Conservation (phyloP, 352 stramenopile genomes). For the Pythium angustatum region DNA sequence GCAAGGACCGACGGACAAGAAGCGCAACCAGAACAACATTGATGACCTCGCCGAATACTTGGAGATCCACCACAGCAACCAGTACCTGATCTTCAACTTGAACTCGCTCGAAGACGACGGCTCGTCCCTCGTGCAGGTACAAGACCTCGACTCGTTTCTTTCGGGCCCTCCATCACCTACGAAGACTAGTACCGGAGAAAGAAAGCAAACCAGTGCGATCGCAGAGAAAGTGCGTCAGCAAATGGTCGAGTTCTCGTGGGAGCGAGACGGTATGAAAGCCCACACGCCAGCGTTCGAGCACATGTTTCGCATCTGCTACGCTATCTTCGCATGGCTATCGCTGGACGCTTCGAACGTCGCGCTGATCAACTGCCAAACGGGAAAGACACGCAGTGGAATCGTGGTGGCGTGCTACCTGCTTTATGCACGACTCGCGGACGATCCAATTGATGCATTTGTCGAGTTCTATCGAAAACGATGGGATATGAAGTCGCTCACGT, state of each 20-base stretch:
- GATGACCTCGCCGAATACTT: conserved; percentile 66
- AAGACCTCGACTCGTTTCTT: conserved; percentile 23
- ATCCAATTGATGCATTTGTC: conserved; percentile 86
- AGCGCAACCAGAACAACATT: conserved; percentile 70
- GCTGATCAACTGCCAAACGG: conserved; percentile 89
- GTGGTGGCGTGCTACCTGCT: conserved; percentile 93
- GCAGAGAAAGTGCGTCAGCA: conserved; percentile 71
- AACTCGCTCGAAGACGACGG: conserved; percentile 49
- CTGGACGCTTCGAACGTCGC: conserved; percentile 81
- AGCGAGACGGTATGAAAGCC: conserved; percentile 79
- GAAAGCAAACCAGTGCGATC: conserved; percentile 26
- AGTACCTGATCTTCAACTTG: conserved; percentile 85
- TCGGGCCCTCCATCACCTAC: conserved; percentile 1
- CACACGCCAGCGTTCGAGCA: conserved; percentile 80
- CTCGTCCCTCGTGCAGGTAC: not conserved
- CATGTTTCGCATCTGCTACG: conserved; percentile 92
- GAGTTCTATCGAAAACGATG: conserved; percentile 88
- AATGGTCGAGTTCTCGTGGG: conserved; percentile 84
- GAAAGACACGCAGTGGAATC: conserved; percentile 93
- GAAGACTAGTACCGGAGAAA: not conserved
- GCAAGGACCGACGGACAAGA: conserved; percentile 62
- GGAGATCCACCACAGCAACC: conserved; percentile 49
- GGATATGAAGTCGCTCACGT: conserved; percentile 71
- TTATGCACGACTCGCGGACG: conserved; percentile 72
- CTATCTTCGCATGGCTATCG: conserved; percentile 90